These are phyloP conservation scores for Rhytidhysteron rufulum DNA, from an alignment of 2,329 filamentous ascomycete genomes.

Conservation along the genomic window DNA sequence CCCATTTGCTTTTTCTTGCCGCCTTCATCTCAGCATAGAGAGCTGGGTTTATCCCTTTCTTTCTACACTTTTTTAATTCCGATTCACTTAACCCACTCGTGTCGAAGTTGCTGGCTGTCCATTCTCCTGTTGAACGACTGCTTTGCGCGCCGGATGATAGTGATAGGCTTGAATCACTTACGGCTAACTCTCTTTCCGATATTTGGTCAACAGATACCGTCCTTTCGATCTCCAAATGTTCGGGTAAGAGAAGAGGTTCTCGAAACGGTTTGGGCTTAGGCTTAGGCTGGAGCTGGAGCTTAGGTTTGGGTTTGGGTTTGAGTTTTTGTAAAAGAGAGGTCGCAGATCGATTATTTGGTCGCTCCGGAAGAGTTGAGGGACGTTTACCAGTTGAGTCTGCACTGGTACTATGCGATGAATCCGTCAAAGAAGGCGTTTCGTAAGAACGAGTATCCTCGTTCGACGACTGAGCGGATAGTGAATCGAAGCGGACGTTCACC, in stretches of 20 bases:
- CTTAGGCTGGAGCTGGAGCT: background rate
- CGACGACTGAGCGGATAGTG: conserved; percentile 9
- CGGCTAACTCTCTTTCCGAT: conserved; percentile 25
- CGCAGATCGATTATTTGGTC: conserved; percentile 10
- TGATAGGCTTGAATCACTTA: conserved; percentile 15
- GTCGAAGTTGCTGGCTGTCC: conserved; percentile 39
- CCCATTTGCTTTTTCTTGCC: conserved; percentile 36
- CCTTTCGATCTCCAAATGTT: conserved; percentile 27
- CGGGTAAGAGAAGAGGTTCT: conserved; percentile 11
- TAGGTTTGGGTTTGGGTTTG: too few relatives aligned
- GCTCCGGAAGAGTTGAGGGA: conserved; percentile 10
- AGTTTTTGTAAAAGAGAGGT: conserved; percentile 18
- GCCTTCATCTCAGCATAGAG: conserved; percentile 48
- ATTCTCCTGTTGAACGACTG: conserved; percentile 26
- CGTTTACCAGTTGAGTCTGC: too few relatives aligned
- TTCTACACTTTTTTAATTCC: conserved; percentile 42
- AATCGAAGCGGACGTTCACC: conserved; percentile 9
- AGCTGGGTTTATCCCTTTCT: conserved; percentile 46
- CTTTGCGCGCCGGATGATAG: conserved; percentile 13
- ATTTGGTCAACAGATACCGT: conserved; percentile 30
- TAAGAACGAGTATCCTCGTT: conserved; percentile 4
- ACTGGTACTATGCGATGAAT: background rate
- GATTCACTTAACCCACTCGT: conserved; percentile 35
- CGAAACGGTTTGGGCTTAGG: conserved; percentile 6
- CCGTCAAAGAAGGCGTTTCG: background rate